phyloP scores from a whole-genome alignment of 495 filamentous ascomycete genomes.

The Penicillium cosmopolitanum region DNA sequence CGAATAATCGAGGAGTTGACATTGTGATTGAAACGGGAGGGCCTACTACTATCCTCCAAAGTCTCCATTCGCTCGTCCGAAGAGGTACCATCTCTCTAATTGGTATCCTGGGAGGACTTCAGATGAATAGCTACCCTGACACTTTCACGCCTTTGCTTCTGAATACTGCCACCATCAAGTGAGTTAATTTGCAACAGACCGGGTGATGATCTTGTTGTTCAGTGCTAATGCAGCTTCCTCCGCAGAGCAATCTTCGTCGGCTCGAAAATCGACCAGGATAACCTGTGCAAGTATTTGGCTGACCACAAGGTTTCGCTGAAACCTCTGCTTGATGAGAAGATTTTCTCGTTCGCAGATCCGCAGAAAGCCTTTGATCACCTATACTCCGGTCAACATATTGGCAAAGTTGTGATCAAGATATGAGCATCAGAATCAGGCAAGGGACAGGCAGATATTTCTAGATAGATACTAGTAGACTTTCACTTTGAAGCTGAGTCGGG shows the following conservation, averaged over 20 bases:
- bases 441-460: not conserved
- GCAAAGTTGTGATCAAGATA: constrained; percentile 1
- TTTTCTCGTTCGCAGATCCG: not conserved
- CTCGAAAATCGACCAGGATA: constrained; percentile 2
- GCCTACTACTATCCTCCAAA: not conserved
- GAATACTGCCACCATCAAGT: constrained; percentile 2
- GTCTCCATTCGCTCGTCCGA: not conserved
- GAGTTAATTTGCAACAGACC: not conserved
- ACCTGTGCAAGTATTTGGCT: constrained; percentile 5
- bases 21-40: constrained; percentile 7
- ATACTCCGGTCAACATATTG: constrained; percentile 4
- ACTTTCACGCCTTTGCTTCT: not conserved
- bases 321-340: constrained; percentile 1
- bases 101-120: constrained; percentile 1
- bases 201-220: not conserved
- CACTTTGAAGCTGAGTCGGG: too few relatives aligned
- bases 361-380: constrained; percentile 8
- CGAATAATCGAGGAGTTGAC: constrained; percentile 17
- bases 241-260: constrained; percentile 4
- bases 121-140: not conserved
- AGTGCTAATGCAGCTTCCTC: not conserved
- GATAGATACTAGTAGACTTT: too few relatives aligned
- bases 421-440: not conserved
- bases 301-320: not conserved
- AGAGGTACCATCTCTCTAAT: constrained; percentile 1